Conservation (phyloP, 2,329 filamentous ascomycete genomes). For the Shiraia sp. region DNA sequence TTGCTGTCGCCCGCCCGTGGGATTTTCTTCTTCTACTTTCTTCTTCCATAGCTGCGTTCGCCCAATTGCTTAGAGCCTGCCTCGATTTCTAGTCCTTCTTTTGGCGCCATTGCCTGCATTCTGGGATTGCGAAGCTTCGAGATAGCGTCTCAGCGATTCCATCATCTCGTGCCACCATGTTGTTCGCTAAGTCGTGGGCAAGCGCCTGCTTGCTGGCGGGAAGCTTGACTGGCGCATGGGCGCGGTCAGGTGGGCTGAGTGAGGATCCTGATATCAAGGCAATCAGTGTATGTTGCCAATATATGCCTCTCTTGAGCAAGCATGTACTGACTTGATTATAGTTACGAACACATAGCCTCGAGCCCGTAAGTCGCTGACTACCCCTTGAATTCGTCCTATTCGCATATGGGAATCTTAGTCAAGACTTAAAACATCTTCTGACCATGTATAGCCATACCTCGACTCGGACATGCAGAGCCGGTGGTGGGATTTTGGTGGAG, state of each 20-base stretch:
- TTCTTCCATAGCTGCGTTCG: background rate
- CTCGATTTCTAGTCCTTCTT: conserved; percentile 35
- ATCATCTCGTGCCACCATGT: conserved; percentile 31
- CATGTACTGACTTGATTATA: conserved; percentile 46
- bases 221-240: conserved; percentile 35
- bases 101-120: conserved; percentile 2
- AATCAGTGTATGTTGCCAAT: conserved; percentile 61
- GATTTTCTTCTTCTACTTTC: conserved; percentile 17
- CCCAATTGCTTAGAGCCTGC: conserved; percentile 28
- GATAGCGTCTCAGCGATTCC: conserved; percentile 18
- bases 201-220: conserved; percentile 45
- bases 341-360: conserved; percentile 85
- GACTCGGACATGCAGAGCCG: conserved; percentile 98
- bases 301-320: conserved; percentile 13
- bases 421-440: conserved; percentile 10
- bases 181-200: conserved; percentile 40
- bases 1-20: conserved; percentile 29
- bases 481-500: conserved; percentile 98
- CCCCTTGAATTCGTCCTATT: background rate
- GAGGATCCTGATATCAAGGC: conserved; percentile 61
- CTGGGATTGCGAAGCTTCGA: conserved; percentile 11
- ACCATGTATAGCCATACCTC: conserved; percentile 74
- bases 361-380: conserved; percentile 65
- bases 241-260: conserved; percentile 31
- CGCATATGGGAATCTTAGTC: background rate